These are phyloP conservation scores for Fraxinus paxiana DNA, from an alignment of 305 asterid genomes.

Conservation along the genomic window DNA sequence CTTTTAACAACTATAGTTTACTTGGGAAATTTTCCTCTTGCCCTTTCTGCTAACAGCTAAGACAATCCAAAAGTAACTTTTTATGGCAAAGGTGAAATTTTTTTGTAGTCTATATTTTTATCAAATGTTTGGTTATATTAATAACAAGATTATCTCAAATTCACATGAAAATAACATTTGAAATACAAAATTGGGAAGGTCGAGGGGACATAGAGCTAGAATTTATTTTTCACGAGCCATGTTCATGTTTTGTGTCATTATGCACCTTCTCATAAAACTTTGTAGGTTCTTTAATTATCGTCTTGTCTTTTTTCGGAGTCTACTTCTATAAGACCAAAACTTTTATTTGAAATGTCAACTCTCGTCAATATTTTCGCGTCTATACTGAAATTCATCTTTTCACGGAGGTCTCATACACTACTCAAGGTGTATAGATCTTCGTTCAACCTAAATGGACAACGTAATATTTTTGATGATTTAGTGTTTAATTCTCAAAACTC, in stretches of 20 bases:
- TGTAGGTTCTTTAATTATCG: too few species aligned
- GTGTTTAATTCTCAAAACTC: neutral
- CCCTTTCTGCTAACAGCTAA: too few species aligned
- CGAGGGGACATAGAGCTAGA: neutral
- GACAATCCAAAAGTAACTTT: too few species aligned
- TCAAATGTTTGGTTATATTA: too few species aligned
- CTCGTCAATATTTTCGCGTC: neutral
- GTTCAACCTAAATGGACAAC: neutral
- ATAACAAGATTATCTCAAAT: neutral
- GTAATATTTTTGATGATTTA: too few species aligned
- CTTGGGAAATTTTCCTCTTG: too few species aligned
- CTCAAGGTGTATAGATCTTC: neutral
- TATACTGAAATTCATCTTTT: neutral
- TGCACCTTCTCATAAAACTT: neutral
- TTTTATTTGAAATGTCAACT: neutral
- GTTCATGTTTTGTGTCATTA: neutral
- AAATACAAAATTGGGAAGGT: neutral
- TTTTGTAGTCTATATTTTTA: too few species aligned
- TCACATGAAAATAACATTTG: neutral
- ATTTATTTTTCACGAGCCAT: neutral
- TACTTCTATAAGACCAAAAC: too few species aligned
- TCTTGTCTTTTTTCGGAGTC: too few species aligned
- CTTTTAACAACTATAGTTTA: too few species aligned
- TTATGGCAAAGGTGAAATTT: too few species aligned
- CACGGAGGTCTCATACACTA: neutral